Evolutionary conservation across 2,329 filamentous ascomycete species (phyloP).

Genomic region (Elsinoe australis): DNA sequence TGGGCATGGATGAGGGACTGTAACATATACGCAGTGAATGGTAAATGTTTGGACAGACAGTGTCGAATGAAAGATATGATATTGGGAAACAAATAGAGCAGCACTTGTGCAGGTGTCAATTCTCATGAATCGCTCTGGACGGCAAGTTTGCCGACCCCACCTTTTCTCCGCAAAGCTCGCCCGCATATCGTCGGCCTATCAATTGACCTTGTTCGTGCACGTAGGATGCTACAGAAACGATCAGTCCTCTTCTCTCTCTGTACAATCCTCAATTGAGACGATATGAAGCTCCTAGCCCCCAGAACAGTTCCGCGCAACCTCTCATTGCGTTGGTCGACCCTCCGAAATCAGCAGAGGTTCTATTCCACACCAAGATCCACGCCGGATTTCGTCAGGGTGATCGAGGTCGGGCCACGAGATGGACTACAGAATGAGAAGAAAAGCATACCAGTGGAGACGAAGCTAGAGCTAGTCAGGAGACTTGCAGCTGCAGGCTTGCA

Average conservation of each 20-base stretch:
- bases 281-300: conserved; percentile 11
- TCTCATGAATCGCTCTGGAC: too few species aligned
- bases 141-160: conserved; percentile 6
- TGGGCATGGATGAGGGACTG: conserved; percentile 44
- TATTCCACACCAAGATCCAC: conserved; percentile 25
- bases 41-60: background rate
- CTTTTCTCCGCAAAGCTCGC: background rate
- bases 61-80: too few species aligned
- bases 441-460: conserved; percentile 61
- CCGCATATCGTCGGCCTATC: conserved; percentile 14
- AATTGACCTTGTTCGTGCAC: background rate
- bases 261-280: background rate
- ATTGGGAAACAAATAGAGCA: too few species aligned
- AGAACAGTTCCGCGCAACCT: conserved; percentile 5
- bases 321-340: background rate
- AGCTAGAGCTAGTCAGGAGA: conserved; percentile 66
- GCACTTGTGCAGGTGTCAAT: too few species aligned
- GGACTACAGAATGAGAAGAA: conserved; percentile 81
- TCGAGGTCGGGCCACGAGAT: conserved; percentile 79
- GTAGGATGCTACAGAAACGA: background rate
- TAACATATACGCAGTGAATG: conserved; percentile 21
- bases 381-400: conserved; percentile 50
- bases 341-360: conserved; percentile 10
- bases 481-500: conserved; percentile 60
- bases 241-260: background rate